Conservation (phyloP, 2,329 filamentous ascomycete genomes). For the Daldinia sp. region DNA sequence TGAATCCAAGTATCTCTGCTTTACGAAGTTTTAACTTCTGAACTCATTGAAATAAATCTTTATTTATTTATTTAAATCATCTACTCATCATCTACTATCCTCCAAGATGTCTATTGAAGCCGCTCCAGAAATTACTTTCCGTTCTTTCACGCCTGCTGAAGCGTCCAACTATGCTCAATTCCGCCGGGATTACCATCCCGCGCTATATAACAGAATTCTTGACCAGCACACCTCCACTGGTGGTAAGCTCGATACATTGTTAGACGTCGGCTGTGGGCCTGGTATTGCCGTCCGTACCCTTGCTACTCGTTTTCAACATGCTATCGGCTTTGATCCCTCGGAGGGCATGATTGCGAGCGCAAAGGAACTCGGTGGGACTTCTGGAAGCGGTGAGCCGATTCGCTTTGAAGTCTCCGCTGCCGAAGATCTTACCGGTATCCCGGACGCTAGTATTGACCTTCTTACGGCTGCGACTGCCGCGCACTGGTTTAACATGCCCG, state of each 20-base stretch:
- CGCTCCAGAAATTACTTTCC: neutral
- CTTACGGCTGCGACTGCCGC: slow-evolving; percentile 15
- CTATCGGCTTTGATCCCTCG: slow-evolving; percentile 14
- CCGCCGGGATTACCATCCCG: neutral
- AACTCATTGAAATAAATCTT: neutral
- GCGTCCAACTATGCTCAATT: neutral
- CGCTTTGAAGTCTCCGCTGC: slow-evolving; percentile 16
- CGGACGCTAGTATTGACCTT: slow-evolving; percentile 10
- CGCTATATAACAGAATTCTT: slow-evolving; percentile 3
- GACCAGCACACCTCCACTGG: neutral
- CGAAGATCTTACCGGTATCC: slow-evolving; percentile 11
- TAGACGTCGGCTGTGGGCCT: neutral
- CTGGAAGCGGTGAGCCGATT: slow-evolving; percentile 9
- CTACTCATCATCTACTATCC: neutral
- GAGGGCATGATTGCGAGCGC: slow-evolving; percentile 19
- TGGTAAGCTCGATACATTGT: neutral
- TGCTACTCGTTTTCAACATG: slow-evolving; percentile 10
- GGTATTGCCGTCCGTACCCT: slow-evolving; percentile 10
- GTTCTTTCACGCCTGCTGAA: neutral
- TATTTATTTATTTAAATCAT: neutral
- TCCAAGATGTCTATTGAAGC: neutral
- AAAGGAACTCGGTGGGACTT: slow-evolving; percentile 8
- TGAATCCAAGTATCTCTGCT: neutral
- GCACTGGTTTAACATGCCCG: slow-evolving; percentile 18
- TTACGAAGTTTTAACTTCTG: neutral